Percentiles rank a stretch among this genome's conserved stretches.
phyloP scores from a whole-genome alignment of 2,329 filamentous ascomycete species.

The Scedosporium boydii region DNA sequence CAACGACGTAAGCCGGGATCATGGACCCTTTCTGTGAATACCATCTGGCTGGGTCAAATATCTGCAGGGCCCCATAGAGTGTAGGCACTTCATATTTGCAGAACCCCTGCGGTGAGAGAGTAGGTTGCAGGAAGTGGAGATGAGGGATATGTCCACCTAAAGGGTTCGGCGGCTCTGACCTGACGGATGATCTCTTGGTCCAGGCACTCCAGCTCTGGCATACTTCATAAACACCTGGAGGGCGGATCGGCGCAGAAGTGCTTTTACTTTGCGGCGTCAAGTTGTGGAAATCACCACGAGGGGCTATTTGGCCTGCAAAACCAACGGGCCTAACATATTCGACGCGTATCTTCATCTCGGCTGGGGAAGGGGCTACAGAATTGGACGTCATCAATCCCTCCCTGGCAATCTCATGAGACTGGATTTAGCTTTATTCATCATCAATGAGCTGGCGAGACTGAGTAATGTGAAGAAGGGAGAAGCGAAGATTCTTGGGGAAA shows the following conservation, averaged over 20 bases:
- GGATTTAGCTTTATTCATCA: background rate
- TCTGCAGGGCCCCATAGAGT: no score
- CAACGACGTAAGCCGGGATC: no score
- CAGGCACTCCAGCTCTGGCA: no score
- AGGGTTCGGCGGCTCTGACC: no score
- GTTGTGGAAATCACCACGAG: background rate
- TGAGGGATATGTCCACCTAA: no score
- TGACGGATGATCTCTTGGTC: no score
- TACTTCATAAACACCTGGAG: background rate
- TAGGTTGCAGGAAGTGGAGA: no score
- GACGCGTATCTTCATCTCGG: background rate
- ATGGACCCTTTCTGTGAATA: no score
- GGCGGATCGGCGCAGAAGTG: background rate
- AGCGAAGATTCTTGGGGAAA: background rate
- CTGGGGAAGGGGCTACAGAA: background rate
- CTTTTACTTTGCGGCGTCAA: background rate
- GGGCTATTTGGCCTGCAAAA: background rate
- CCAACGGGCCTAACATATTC: background rate
- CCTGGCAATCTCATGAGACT: background rate
- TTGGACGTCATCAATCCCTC: background rate
- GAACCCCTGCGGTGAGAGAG: no score
- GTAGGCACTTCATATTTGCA: no score
- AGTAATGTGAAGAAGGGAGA: background rate
- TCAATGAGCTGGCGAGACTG: background rate
- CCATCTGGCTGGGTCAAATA: no score